Percentiles rank a stretch among this genome's conserved stretches.
These are phyloP conservation scores for Pisolithus orientalis DNA, from an alignment of 768 basidiomycete species.

Conservation along the genomic window DNA sequence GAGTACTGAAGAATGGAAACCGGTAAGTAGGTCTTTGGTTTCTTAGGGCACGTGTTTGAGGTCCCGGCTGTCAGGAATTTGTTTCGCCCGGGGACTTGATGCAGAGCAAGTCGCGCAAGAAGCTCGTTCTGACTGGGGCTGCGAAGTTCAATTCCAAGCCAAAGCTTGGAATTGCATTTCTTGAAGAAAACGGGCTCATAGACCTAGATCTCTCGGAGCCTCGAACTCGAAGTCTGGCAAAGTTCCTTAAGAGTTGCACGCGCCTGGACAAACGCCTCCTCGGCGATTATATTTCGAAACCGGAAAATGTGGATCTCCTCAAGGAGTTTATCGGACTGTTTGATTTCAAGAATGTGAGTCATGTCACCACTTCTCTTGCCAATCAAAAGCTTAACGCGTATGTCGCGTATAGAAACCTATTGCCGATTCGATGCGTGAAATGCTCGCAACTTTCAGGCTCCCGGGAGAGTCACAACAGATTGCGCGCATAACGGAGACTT, in stretches of 20 bases:
- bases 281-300: slow-evolving; percentile 88
- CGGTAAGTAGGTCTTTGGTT: slow-evolving; percentile 35
- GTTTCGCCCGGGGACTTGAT: slow-evolving; percentile 52
- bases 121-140: slow-evolving; percentile 77
- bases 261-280: slow-evolving; percentile 88
- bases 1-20: slow-evolving; percentile 53
- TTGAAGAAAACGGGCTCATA: slow-evolving; percentile 91
- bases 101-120: slow-evolving; percentile 77
- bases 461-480: slow-evolving; percentile 97
- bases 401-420: slow-evolving; percentile 69
- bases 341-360: slow-evolving; percentile 78
- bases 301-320: slow-evolving; percentile 79
- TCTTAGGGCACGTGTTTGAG: slow-evolving; percentile 3
- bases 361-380: background rate
- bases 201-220: slow-evolving; percentile 59
- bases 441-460: slow-evolving; percentile 88
- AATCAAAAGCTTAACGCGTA: background rate
- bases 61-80: slow-evolving; percentile 37
- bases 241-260: slow-evolving; percentile 77
- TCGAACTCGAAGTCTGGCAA: slow-evolving; percentile 66
- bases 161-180: slow-evolving; percentile 81
- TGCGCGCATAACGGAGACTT: slow-evolving; percentile 86
- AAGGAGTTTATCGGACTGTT: slow-evolving; percentile 85
- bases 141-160: slow-evolving; percentile 89
- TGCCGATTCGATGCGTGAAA: slow-evolving; percentile 92